Base-by-base conservation (phyloP, 345 rosid genomes). In the Brassica cretica region DNA sequence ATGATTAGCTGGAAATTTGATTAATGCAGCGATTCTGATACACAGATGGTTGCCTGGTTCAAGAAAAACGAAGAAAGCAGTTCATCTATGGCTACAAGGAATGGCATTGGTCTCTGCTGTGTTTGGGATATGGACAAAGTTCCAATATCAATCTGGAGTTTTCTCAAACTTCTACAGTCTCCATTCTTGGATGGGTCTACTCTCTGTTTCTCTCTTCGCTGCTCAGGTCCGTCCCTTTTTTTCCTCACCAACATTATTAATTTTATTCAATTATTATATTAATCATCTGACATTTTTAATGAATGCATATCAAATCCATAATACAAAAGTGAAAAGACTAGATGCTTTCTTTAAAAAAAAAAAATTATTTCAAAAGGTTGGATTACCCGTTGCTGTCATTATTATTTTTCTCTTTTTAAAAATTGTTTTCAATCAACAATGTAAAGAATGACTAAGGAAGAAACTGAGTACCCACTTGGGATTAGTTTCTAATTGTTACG, bases 181-280 rank as follows among this genome's bases (percentile, higher is more conserved):
- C 67, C 98, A 94, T 88, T 94, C 97, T 81, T 94, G 98, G 98
- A 92, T 92, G 95, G 98, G 98, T 56, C 85, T 94, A 74, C 71
- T 88, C 85, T 94, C 95, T 78, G 71, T 94, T 75, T 87, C 83
- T 84, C 83, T 94, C 84, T 94, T 92, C 77, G 90, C 85, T 68
- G 90, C 91, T 58, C 98, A 94, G 98, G 97, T 92, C 68, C 33
- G 18, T 74, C 4, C 6, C 3, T 16, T 8, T 63, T 63, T 32
- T 8, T 70, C 14, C 35, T n/a, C 71, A 78, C 77, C 81, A 35
- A 70, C 53, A 70, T 19, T 69, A 29, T 64, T 66, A 25, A 64
- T 64, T 46, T 68, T 32, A 10, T 24, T 21, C 14, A 21, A 14
- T 63, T 29, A 29, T 61, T 27, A 6, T 25, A 5, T 2, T 30